Base-by-base conservation (phyloP, 139 green algal genomes). In the Chlamydomonas incerta region DNA sequence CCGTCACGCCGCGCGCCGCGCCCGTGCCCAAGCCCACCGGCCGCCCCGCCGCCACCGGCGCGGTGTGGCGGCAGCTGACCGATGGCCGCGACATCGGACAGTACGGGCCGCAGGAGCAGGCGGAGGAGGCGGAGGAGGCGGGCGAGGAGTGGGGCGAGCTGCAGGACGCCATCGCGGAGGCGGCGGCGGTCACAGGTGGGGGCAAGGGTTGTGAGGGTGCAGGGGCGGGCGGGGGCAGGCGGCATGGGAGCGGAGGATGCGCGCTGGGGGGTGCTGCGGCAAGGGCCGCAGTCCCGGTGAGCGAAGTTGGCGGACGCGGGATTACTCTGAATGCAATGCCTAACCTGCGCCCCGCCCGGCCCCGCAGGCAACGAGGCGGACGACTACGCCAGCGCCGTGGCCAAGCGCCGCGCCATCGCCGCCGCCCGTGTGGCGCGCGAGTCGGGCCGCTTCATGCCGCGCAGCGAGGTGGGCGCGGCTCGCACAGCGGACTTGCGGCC, bases 301-400 rank as follows among this genome's bases (percentile, higher is more conserved):
- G n/a, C n/a, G n/a, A n/a, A n/a, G n/a, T n/a, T n/a, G n/a, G n/a
- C n/a, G n/a, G n/a, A n/a, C n/a, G n/a, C n/a, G n/a, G n/a, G n/a
- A n/a, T n/a, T n/a, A n/a, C n/a, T n/a, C n/a, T n/a, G n/a, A n/a
- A n/a, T n/a, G n/a, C n/a, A n/a, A n/a, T n/a, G n/a, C n/a, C n/a
- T n/a, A n/a, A n/a, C n/a, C n/a, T n/a, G n/a, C n/a, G 68, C 31
- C 33, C 55, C 26, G 23, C 41, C 24, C 20, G 74, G 10, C 3
- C 2, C 60, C 1, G 10, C 60, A 67, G 60, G 14, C n/a, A 29
- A 29, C 14, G 11, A 35, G 75, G 60, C 8, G 24, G 60, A 63
- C 58, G 75, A 72, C 37, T 62, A 73, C 21, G 75, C 72, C 58
- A 72, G 60, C 24, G 60, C 75, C 28, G 63, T 73, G 60, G 75